These are phyloP conservation scores for Alternaria incomplexa DNA, from an alignment of 2,329 filamentous ascomycete genomes.

Conservation along the genomic window DNA sequence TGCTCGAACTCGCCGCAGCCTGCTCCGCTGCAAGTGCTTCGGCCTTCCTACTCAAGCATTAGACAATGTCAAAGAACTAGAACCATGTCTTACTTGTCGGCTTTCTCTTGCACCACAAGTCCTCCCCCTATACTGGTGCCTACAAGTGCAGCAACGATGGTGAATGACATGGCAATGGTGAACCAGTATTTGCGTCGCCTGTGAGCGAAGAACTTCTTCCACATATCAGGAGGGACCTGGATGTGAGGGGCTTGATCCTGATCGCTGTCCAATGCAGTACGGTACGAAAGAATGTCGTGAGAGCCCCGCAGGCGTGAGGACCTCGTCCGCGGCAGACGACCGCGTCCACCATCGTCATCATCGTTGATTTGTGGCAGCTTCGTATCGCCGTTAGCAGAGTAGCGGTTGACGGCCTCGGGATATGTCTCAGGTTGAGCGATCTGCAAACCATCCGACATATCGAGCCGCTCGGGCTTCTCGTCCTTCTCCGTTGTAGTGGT, in stretches of 20 bases:
- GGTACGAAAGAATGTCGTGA: not conserved
- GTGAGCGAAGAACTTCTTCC: slow-evolving; percentile 4
- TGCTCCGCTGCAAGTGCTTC: not conserved
- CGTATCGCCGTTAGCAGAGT: not conserved
- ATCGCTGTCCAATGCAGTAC: not conserved
- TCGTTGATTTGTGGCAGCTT: slow-evolving; percentile 5
- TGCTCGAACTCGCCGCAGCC: not conserved
- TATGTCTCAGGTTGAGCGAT: slow-evolving; percentile 8
- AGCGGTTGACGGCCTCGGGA: slow-evolving; percentile 1
- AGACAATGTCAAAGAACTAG: not conserved
- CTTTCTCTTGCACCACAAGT: slow-evolving; percentile 4
- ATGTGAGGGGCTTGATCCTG: not conserved
- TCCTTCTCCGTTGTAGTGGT: not conserved
- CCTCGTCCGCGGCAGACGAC: not conserved
- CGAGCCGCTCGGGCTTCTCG: not conserved
- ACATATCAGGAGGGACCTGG: not conserved
- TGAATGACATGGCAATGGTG: not conserved
- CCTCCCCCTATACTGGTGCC: slow-evolving; percentile 3
- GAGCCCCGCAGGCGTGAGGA: not conserved
- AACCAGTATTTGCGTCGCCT: slow-evolving; percentile 1
- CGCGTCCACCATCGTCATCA: not conserved
- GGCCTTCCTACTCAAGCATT: not conserved
- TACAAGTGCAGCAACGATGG: not conserved
- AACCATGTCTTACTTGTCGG: not conserved
- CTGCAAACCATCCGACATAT: slow-evolving; percentile 5